Conservation (phyloP, 495 filamentous ascomycete genomes). For the Ramalina peruviana region DNA sequence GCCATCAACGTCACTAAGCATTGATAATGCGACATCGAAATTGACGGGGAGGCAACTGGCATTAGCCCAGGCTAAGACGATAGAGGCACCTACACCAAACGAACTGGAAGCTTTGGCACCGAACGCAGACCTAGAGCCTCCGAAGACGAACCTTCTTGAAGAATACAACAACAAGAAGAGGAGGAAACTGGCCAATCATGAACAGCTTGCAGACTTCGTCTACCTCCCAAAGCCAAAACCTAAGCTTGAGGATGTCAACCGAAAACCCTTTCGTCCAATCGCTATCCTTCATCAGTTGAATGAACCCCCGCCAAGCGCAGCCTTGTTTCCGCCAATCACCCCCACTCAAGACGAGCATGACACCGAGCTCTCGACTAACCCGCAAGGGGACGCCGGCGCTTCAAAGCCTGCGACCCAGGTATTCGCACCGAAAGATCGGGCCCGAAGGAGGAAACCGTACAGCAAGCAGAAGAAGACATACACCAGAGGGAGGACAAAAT, state of each 20-base stretch:
- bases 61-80: constrained; percentile 19
- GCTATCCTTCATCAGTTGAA: constrained; percentile 63
- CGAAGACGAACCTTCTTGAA: constrained; percentile 24
- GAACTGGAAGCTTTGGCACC: constrained; percentile 12
- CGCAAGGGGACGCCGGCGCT: not conserved
- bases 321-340: constrained; percentile 55
- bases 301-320: constrained; percentile 60
- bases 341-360: constrained; percentile 7
- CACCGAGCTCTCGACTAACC: not conserved
- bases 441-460: not conserved
- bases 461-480: constrained; percentile 3
- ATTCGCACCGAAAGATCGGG: not conserved
- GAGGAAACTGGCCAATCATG: constrained; percentile 22
- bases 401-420: no score
- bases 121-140: constrained; percentile 18
- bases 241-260: constrained; percentile 32
- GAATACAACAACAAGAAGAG: constrained; percentile 24
- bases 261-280: constrained; percentile 32
- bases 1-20: constrained; percentile 29
- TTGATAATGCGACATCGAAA: constrained; percentile 25
- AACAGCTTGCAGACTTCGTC: constrained; percentile 36
- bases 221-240: constrained; percentile 34
- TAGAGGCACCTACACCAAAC: constrained; percentile 6
- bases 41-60: constrained; percentile 15
- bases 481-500: constrained; percentile 32